Percentiles rank a stretch among this genome's conserved stretches.
Evolutionary conservation across 2,329 filamentous ascomycete species (phyloP).

Genomic region (Ophioceras dolichostomum): DNA sequence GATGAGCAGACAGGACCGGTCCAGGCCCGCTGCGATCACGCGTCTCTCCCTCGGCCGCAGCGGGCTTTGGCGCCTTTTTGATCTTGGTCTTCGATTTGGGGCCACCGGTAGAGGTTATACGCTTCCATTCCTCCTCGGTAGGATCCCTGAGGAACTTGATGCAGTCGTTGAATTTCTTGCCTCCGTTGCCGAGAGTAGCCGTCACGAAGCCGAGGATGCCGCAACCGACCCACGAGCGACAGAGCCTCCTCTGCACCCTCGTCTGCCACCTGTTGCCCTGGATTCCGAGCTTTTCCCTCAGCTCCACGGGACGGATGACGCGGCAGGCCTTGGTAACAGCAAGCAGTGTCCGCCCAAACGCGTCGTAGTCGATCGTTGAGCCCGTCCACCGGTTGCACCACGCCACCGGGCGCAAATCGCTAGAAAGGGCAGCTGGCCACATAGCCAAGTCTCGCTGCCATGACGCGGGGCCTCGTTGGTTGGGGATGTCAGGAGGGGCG

Average conservation of each 20-base stretch:
- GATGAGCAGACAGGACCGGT: neutral
- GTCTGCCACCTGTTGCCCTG: constrained; percentile 44
- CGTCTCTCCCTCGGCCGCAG: constrained; percentile 7
- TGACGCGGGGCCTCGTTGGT: constrained; percentile 11
- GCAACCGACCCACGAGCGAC: constrained; percentile 41
- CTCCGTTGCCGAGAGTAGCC: constrained; percentile 34
- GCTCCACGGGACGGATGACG: constrained; percentile 44
- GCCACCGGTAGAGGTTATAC: constrained; percentile 34
- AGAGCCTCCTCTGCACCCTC: constrained; percentile 46
- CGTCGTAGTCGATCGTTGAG: constrained; percentile 43
- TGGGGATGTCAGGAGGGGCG: constrained; percentile 30
- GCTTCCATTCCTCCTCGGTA: constrained; percentile 41
- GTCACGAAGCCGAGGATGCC: constrained; percentile 45
- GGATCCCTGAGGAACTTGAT: constrained; percentile 45
- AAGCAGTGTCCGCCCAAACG: constrained; percentile 43
- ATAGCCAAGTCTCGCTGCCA: constrained; percentile 14
- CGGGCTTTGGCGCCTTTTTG: constrained; percentile 5
- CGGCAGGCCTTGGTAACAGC: constrained; percentile 44
- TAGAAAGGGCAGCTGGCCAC: constrained; percentile 17
- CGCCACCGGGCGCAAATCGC: constrained; percentile 38
- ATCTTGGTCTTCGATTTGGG: constrained; percentile 4
- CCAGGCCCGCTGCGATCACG: constrained; percentile 1
- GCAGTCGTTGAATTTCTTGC: constrained; percentile 47
- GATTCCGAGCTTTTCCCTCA: constrained; percentile 45
- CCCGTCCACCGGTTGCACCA: constrained; percentile 46